These are phyloP conservation scores for Anthracocystis walkeri DNA, from an alignment of 1,284 basidiomycete species.

Conservation along the genomic window DNA sequence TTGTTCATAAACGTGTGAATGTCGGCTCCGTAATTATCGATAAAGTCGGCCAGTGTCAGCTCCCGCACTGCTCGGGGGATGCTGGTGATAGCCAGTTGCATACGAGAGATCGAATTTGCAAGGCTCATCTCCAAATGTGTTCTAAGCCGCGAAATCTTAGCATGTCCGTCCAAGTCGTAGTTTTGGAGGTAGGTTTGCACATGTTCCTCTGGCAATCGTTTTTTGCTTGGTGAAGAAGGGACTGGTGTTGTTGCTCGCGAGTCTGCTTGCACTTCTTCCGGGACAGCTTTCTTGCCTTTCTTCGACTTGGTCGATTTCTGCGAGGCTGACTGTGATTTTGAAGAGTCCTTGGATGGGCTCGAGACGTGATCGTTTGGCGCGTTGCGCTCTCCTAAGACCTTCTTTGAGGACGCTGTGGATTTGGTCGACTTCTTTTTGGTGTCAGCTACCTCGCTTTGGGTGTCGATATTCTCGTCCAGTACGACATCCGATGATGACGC, in stretches of 20 bases:
- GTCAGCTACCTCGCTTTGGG: neutral
- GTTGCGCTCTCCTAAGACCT: conserved; percentile 40
- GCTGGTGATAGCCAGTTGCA: conserved; percentile 37
- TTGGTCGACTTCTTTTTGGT: conserved; percentile 21
- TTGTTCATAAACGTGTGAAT: conserved; percentile 48
- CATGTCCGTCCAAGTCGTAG: conserved; percentile 52
- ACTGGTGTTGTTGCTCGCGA: conserved; percentile 29
- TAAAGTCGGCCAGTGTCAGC: conserved; percentile 39
- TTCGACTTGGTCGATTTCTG: conserved; percentile 23
- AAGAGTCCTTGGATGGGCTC: conserved; percentile 11
- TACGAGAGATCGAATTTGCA: conserved; percentile 33
- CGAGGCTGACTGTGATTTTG: conserved; percentile 6
- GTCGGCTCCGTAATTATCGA: conserved; percentile 49
- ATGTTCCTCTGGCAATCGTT: conserved; percentile 49
- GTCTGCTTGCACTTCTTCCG: conserved; percentile 1
- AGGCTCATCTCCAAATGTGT: conserved; percentile 31
- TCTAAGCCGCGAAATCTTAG: conserved; percentile 21
- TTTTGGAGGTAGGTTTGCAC: conserved; percentile 47
- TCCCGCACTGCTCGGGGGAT: conserved; percentile 50
- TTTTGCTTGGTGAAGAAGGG: conserved; percentile 26
- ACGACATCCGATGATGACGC: conserved; percentile 26
- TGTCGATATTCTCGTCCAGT: conserved; percentile 31
- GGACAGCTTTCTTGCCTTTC: conserved; percentile 9
- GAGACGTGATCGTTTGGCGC: conserved; percentile 16
- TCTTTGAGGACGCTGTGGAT: conserved; percentile 11